phyloP scores from a whole-genome alignment of 192 early-diverging fungal species.

The Cetraspora pellucida region DNA sequence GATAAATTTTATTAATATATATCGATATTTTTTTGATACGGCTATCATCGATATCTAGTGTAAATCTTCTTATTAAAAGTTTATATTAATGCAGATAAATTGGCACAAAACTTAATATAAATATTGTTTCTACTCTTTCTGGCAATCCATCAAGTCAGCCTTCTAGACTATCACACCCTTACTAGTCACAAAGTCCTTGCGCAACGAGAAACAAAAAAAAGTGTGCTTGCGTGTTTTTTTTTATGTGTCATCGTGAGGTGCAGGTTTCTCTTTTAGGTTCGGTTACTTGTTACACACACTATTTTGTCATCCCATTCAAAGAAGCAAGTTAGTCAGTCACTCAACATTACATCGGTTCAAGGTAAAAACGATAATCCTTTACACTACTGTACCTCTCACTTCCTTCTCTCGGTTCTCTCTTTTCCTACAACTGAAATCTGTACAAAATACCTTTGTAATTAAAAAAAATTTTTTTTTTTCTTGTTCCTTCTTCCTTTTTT shows the following conservation, averaged over 20 bases:
- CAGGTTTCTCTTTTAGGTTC: constrained; percentile 20
- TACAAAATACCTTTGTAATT: neutral
- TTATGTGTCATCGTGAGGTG: neutral
- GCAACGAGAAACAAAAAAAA: constrained; percentile 19
- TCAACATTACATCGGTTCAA: constrained; percentile 25
- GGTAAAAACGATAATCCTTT: constrained; percentile 11
- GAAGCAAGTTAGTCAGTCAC: constrained; percentile 12
- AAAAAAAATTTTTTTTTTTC: neutral
- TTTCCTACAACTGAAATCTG: neutral
- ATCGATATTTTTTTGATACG: no score
- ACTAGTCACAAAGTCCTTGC: neutral
- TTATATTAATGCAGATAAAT: no score
- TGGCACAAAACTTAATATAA: no score
- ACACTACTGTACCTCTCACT: neutral
- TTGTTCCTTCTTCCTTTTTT: neutral
- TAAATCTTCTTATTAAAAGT: no score
- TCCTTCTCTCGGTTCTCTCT: neutral
- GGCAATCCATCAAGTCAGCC: no score
- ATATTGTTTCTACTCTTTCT: no score
- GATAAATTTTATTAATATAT: no score
- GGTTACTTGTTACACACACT: neutral
- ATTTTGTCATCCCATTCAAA: constrained; percentile 27
- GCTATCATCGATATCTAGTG: no score
- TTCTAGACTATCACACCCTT: no score
- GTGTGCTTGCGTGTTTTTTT: neutral